Percentiles rank a stretch among this genome's conserved stretches.
Evolutionary conservation across 768 basidiomycete genomes (phyloP).

Genomic region (Serendipita indica): DNA sequence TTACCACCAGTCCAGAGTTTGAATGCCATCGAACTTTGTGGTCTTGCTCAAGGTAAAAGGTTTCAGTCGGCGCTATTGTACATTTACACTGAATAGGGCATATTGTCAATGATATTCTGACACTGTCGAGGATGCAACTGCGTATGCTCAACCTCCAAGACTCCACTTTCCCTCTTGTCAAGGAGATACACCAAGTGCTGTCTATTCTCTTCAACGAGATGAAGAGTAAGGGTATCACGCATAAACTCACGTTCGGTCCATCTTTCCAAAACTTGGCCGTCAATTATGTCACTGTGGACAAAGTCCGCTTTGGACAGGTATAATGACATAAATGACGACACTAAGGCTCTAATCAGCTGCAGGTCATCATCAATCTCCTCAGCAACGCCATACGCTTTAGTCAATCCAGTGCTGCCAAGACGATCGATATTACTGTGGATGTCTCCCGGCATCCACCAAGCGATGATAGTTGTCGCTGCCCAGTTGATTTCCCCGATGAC

Average conservation of each 20-base stretch:
- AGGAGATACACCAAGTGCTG: conserved; percentile 23
- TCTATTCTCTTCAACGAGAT: conserved; percentile 28
- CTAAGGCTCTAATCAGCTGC: not conserved
- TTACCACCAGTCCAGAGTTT: conserved; percentile 18
- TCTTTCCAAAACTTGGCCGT: conserved; percentile 19
- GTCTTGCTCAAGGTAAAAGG: not conserved
- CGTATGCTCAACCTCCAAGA: conserved; percentile 19
- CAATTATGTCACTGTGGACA: conserved; percentile 22
- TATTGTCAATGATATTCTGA: conserved; percentile 28
- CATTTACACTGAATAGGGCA: conserved; percentile 10
- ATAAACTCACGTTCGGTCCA: conserved; percentile 22
- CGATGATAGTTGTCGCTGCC: conserved; percentile 20
- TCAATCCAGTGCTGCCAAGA: conserved; percentile 19
- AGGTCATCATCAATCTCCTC: conserved; percentile 22
- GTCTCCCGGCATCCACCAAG: conserved; percentile 22
- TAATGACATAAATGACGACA: conserved; percentile 14
- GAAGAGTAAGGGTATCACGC: conserved; percentile 23
- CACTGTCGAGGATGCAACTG: conserved; percentile 26
- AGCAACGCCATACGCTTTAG: conserved; percentile 27
- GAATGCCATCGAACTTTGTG: conserved; percentile 27
- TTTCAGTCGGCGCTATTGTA: not conserved
- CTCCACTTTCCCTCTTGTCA: conserved; percentile 16
- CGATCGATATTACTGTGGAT: conserved; percentile 22
- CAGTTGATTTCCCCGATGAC: conserved; percentile 12
- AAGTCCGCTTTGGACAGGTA: conserved; percentile 26